A percentile compares a stretch with the other conserved stretches of the same genome.
These are phyloP conservation scores for Gamarada debralockiae DNA, from an alignment of 495 filamentous ascomycete genomes.

Conservation along the genomic window DNA sequence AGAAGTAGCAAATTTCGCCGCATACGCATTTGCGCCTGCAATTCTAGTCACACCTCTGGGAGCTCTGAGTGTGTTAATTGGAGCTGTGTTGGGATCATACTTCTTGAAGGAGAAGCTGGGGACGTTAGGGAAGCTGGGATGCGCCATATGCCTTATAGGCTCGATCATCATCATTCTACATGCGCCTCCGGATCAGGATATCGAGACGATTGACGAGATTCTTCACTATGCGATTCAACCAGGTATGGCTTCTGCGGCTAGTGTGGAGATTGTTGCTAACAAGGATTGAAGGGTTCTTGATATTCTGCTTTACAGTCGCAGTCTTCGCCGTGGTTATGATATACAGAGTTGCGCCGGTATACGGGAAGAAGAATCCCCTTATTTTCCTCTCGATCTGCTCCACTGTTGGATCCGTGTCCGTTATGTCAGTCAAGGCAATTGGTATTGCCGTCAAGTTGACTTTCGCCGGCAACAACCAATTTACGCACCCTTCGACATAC, in stretches of 20 bases:
- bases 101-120: conserved; percentile 88
- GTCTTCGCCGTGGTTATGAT: conserved; percentile 91
- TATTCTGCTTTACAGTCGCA: conserved; percentile 73
- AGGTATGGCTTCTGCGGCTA: conserved; percentile 49
- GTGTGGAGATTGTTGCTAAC: conserved; percentile 26
- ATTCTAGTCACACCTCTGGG: conserved; percentile 95
- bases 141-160: conserved; percentile 92
- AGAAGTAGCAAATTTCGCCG: conserved; percentile 93
- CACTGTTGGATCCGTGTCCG: conserved; percentile 91
- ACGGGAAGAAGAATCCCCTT: conserved; percentile 92
- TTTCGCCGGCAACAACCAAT: conserved; percentile 87
- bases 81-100: conserved; percentile 90
- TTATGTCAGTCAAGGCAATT: conserved; percentile 98
- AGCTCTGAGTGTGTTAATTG: conserved; percentile 90
- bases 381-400: conserved; percentile 97
- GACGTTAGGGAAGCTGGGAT: conserved; percentile 85
- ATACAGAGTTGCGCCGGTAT: conserved; percentile 80
- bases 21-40: conserved; percentile 95
- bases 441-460: conserved; percentile 96
- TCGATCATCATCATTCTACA: conserved; percentile 97
- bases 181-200: conserved; percentile 89
- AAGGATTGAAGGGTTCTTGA: conserved; percentile 64
- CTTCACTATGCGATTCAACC: conserved; percentile 82
- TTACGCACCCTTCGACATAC: conserved; percentile 88
- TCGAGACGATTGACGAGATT: conserved; percentile 83